phyloP scores from a whole-genome alignment of 768 basidiomycete species.

The Boletus reticulatus region DNA sequence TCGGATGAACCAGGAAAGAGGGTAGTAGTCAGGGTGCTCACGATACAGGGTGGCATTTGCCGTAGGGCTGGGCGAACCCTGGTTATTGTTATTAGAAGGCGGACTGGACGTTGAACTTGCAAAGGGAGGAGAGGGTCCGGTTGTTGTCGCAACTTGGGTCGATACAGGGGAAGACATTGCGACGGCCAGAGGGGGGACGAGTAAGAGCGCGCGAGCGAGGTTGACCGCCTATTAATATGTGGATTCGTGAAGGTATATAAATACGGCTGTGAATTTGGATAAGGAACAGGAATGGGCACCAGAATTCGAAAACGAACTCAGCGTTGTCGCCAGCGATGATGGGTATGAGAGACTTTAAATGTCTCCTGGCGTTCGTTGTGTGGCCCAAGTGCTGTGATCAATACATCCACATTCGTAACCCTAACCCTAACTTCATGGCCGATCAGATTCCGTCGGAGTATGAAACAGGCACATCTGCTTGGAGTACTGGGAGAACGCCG shows the following conservation, averaged over 20 bases:
- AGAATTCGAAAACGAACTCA: not conserved
- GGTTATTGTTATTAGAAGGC: not conserved
- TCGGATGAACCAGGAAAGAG: not conserved
- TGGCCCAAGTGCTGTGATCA: not conserved
- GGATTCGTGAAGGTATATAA: not conserved
- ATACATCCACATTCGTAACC: not conserved
- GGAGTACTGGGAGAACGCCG: too few relatives aligned
- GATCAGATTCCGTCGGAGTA: not conserved
- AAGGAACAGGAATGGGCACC: not conserved
- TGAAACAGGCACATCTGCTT: not conserved
- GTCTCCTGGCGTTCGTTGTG: too few relatives aligned
- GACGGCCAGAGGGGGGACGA: not conserved
- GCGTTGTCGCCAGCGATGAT: not conserved
- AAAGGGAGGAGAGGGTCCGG: not conserved
- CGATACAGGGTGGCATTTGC: constrained; percentile 28
- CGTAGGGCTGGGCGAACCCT: not conserved
- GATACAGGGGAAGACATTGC: constrained; percentile 9
- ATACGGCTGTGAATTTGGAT: not conserved
- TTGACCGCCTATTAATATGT: constrained; percentile 18
- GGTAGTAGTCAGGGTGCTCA: constrained; percentile 15
- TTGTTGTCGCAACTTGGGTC: accelerated
- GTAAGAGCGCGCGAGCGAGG: not conserved
- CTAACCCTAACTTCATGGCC: not conserved
- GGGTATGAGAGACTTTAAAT: not conserved
- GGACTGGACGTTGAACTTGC: not conserved